Evolutionary conservation across 306 rosid species (phyloP), one percentile per base, ranked within the genome.

Genomic region (Dryas drummondii): DNA sequence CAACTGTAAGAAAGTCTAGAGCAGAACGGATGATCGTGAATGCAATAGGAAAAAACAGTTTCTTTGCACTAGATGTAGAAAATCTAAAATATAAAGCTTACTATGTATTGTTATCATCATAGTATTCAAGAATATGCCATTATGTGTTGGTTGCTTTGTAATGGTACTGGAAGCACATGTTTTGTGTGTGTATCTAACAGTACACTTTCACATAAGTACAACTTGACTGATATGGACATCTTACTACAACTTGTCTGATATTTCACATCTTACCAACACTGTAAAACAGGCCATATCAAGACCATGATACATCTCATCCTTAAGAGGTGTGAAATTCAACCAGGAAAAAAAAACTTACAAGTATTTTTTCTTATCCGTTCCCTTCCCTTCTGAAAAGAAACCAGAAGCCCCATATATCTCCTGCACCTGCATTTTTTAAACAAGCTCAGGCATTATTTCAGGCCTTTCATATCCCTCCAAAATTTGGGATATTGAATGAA

Each of bases 391-490:
- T 80, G 78, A 68, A 81, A 88, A 96, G 93, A 89, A 96, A 57
- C 99, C 99, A 75, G 97, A 85, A 53, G 99, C 99, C 32, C 97
- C 93, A 83, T 90, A 96, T 62, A 22, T 81, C 66, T 89, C 96
- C 82, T 96, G 97, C 97, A 88, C 80, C 99, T 96, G 92, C 82
- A 85, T 52, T 76, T 82, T 68, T 66, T 42, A 78, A 78, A 76
- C 79, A 83, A 82, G 66, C 52, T 77, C 70, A 74, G 69, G 74
- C 26, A 70, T 82, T 76, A 71, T 70, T 53, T 77, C 59, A 60
- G 50, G 54, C 75, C 63, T 68, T 70, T 61, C 13, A 58, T 40
- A 26, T 68, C 49, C 73, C 64, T 44, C 40, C 67, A 50, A 47
- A 46, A 65, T 11, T 48, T 42, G 17, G 76, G 74, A 72, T 55